These are phyloP conservation scores for Xylariaceae sp. DNA, from an alignment of 2,329 filamentous ascomycete species.

Conservation along the genomic window DNA sequence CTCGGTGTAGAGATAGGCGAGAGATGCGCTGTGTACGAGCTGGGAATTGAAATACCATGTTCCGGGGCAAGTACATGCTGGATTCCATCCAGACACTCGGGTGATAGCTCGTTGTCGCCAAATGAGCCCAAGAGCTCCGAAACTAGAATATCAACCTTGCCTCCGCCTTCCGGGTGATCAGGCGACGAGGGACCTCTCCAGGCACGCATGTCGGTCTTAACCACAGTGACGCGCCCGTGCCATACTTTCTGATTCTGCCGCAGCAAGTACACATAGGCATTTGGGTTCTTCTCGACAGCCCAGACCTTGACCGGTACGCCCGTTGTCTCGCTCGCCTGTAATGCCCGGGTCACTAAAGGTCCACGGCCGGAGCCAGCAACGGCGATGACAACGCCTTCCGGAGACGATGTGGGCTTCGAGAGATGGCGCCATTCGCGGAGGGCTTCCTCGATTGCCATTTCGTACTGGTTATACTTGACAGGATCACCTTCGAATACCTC, in stretches of 20 bases:
- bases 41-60: slow-evolving; percentile 89
- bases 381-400: slow-evolving; percentile 75
- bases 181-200: slow-evolving; percentile 76
- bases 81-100: slow-evolving; percentile 93
- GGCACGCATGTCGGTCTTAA: slow-evolving; percentile 95
- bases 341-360: slow-evolving; percentile 81
- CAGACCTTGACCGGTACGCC: slow-evolving; percentile 80
- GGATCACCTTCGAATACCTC: slow-evolving; percentile 98
- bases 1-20: slow-evolving; percentile 89
- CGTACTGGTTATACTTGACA: slow-evolving; percentile 96
- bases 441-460: slow-evolving; percentile 77
- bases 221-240: slow-evolving; percentile 75
- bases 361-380: slow-evolving; percentile 93
- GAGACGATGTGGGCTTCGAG: slow-evolving; percentile 70
- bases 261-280: slow-evolving; percentile 90
- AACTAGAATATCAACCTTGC: slow-evolving; percentile 85
- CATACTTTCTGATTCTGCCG: slow-evolving; percentile 82
- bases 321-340: slow-evolving; percentile 74
- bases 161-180: slow-evolving; percentile 46
- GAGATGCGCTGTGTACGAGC: slow-evolving; percentile 88
- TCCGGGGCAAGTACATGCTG: slow-evolving; percentile 78
- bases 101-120: slow-evolving; percentile 93
- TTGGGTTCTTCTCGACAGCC: slow-evolving; percentile 97
- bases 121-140: slow-evolving; percentile 95
- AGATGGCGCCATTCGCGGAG: slow-evolving; percentile 74